phyloP scores from a whole-genome alignment of 73 alveolate genomes.

The Stentor roeselii region DNA sequence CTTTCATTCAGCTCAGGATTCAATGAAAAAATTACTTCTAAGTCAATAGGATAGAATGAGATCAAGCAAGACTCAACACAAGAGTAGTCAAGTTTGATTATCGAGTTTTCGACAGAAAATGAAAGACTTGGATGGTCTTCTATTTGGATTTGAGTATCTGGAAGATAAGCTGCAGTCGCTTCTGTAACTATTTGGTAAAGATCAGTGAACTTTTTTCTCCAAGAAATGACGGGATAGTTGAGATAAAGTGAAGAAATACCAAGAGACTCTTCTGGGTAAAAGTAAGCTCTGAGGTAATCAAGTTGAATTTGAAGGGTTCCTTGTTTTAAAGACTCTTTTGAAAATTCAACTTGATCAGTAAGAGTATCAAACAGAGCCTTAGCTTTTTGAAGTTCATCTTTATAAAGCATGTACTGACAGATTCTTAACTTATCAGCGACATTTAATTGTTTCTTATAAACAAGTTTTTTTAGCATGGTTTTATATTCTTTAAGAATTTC shows the following conservation, averaged over 20 bases:
- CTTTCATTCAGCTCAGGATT: slow-evolving; percentile 78
- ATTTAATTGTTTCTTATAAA: slow-evolving; percentile 25
- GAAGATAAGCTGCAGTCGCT: slow-evolving; percentile 42
- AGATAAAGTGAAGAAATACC: slow-evolving; percentile 54
- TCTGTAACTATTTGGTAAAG: slow-evolving; percentile 68
- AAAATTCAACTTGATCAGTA: not conserved
- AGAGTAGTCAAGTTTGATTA: not conserved
- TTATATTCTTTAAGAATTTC: slow-evolving; percentile 36
- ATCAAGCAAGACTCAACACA: slow-evolving; percentile 26
- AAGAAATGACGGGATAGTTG: slow-evolving; percentile 71
- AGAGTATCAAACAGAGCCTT: slow-evolving; percentile 28
- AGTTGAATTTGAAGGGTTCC: slow-evolving; percentile 38
- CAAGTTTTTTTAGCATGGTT: slow-evolving; percentile 30
- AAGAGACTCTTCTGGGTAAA: slow-evolving; percentile 40
- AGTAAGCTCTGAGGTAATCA: slow-evolving; percentile 65
- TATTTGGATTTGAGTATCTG: not conserved
- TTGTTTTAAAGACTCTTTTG: slow-evolving; percentile 7
- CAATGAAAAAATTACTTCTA: slow-evolving; percentile 81
- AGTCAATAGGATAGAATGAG: slow-evolving; percentile 74
- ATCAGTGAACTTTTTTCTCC: slow-evolving; percentile 78
- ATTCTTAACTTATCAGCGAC: slow-evolving; percentile 40
- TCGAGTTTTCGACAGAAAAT: not conserved
- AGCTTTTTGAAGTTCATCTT: slow-evolving; percentile 51
- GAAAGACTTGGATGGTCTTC: not conserved
- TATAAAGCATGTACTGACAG: slow-evolving; percentile 35